Evolutionary conservation across 352 stramenopile genomes (phyloP), one percentile per base, ranked within the genome.

Genomic region (Phytophthora brassicae): DNA sequence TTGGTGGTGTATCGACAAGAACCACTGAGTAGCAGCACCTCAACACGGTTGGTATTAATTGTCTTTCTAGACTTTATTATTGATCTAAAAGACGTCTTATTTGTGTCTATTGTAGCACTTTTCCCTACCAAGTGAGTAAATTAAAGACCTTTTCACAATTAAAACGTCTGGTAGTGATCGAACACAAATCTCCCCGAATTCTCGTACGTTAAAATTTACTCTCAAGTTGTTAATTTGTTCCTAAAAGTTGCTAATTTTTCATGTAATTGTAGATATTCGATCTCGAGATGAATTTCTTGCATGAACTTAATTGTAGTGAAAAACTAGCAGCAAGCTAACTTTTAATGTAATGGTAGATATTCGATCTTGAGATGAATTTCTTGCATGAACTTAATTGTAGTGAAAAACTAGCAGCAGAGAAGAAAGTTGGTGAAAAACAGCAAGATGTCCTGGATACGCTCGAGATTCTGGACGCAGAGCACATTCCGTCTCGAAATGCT

Each of bases 91-190:
- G n/a, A n/a, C n/a, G n/a, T n/a, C 22, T 56, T 38, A 41, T 35
- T 46, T 14, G 7, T 54, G 13, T 19, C 58, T 45, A 16, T 3
- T 48, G 22, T 33, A 89, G 80, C 8, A 72, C 60, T 6, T 90
- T 91, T 70, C 68, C 79, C 19, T 91, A 91, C 55, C 81, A 88
- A 45, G 75, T 91, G 14, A 74, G 58, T 36, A 74, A 72, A 35
- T 68, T 91, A 13, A 79, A 81, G 28, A 43, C 66, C 1, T 81
- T 91, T 19, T 35, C 53, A 3, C 44, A 64, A 6, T 55, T 91
- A n/a, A 78, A 83, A 16, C 70, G 81, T 2, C 64, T 89, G 31
- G 77, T 72, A 23, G 71, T 91, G 26, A 71, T 91, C 28, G 77
- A 91, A 53, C 73, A 81, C 70, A 86, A 88, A 26, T 85, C 70